A percentile compares a stretch with the other conserved stretches of the same genome.
Evolutionary conservation across 148 eudicot genomes (phyloP).

Genomic region (Fagopyrum esculentum): DNA sequence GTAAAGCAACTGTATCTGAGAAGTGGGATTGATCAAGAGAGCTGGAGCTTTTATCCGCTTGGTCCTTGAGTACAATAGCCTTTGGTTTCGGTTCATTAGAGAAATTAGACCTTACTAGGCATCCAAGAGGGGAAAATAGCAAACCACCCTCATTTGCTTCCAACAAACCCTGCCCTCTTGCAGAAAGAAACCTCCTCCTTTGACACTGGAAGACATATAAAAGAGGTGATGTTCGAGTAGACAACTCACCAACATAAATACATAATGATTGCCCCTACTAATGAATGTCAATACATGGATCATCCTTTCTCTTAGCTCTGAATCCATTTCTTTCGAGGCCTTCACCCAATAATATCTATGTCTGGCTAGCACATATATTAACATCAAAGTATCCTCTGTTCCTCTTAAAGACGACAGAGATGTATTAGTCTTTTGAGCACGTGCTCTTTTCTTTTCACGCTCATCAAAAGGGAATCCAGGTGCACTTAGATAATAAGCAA

Average conservation of each 20-base stretch:
- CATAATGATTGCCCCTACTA: conserved; percentile 54
- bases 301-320: conserved; percentile 68
- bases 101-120: conserved; percentile 32
- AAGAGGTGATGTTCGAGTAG: conserved; percentile 39
- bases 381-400: conserved; percentile 65
- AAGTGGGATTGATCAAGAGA: conserved; percentile 40
- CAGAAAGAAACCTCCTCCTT: conserved; percentile 68
- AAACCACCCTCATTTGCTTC: conserved; percentile 78
- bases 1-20: conserved; percentile 65
- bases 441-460: conserved; percentile 69
- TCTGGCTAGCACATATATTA: conserved; percentile 60
- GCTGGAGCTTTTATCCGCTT: conserved; percentile 21
- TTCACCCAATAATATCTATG: conserved; percentile 67
- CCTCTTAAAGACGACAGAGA: conserved; percentile 59
- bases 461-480: conserved; percentile 56
- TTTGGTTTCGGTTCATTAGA: conserved; percentile 32
- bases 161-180: conserved; percentile 48
- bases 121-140: conserved; percentile 61
- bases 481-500: conserved; percentile 58
- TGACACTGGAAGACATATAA: conserved; percentile 48
- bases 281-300: conserved; percentile 91
- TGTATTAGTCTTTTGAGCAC: conserved; percentile 48
- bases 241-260: conserved; percentile 47
- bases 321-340: conserved; percentile 59
- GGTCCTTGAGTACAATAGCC: conserved; percentile 51